Evolutionary conservation across 2,329 filamentous ascomycete genomes (phyloP).

Genomic region (Lachnellula suecica): DNA sequence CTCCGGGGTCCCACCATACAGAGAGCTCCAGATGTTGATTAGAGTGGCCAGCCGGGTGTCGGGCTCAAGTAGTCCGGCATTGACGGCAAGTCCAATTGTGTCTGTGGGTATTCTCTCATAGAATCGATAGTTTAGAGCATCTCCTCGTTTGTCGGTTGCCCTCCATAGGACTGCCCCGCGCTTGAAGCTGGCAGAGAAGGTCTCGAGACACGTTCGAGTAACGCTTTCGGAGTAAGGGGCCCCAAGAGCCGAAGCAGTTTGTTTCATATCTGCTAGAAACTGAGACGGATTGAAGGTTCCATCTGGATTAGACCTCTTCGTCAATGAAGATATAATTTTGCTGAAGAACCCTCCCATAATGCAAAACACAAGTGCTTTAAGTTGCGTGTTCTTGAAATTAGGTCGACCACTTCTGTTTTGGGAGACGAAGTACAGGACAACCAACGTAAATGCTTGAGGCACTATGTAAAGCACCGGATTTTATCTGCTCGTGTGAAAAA

Average conservation of each 20-base stretch:
- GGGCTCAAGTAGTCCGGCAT: neutral
- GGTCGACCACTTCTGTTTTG: neutral
- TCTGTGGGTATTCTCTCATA: constrained; percentile 2
- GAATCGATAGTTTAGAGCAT: constrained; percentile 5
- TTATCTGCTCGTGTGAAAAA: neutral
- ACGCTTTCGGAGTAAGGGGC: neutral
- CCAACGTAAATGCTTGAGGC: no score
- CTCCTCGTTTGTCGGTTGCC: neutral
- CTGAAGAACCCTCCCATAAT: neutral
- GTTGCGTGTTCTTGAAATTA: neutral
- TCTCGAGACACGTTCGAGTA: neutral
- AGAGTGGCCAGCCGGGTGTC: neutral
- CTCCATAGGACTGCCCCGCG: neutral
- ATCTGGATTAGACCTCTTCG: neutral
- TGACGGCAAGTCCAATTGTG: neutral
- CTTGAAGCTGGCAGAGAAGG: neutral
- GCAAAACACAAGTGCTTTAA: neutral
- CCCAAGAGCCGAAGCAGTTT: neutral
- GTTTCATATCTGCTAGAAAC: neutral
- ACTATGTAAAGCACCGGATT: neutral
- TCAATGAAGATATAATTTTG: neutral
- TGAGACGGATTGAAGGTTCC: neutral
- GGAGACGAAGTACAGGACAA: neutral
- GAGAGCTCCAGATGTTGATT: neutral
- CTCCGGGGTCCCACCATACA: neutral